These are phyloP conservation scores for Neonectria magnoliae DNA, from an alignment of 2,329 filamentous ascomycete genomes.

Conservation along the genomic window DNA sequence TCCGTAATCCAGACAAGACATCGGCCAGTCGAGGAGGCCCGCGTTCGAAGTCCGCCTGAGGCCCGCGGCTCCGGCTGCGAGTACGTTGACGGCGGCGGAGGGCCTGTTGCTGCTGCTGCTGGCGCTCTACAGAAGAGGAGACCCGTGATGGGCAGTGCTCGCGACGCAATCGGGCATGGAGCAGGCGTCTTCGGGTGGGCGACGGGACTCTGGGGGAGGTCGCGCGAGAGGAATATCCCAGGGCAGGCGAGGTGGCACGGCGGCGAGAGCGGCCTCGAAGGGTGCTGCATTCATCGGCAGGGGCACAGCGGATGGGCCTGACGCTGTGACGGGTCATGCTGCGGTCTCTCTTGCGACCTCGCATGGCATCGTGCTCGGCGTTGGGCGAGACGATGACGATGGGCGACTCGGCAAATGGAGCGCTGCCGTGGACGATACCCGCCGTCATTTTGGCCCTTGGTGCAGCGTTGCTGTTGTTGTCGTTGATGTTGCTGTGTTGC, in stretches of 20 bases:
- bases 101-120: constrained; percentile 42
- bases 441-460: constrained; percentile 37
- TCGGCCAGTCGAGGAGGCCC: constrained; percentile 42
- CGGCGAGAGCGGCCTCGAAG: constrained; percentile 54
- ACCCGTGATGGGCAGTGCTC: constrained; percentile 57
- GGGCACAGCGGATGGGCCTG: constrained; percentile 44
- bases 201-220: constrained; percentile 50
- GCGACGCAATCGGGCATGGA: constrained; percentile 54
- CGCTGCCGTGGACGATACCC: constrained; percentile 31
- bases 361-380: constrained; percentile 44
- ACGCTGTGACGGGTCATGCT: constrained; percentile 48
- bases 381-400: constrained; percentile 33
- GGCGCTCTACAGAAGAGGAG: constrained; percentile 48
- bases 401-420: constrained; percentile 38
- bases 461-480: not conserved
- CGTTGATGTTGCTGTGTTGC: not conserved
- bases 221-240: constrained; percentile 45
- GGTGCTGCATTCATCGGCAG: constrained; percentile 54
- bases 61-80: constrained; percentile 51
- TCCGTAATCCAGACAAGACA: constrained; percentile 46
- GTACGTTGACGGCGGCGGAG: constrained; percentile 50
- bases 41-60: constrained; percentile 45
- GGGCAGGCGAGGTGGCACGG: constrained; percentile 50
- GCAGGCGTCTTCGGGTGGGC: constrained; percentile 53
- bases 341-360: constrained; percentile 54